These are phyloP conservation scores for Fabrea salina DNA, from an alignment of 169 alveolate genomes.

Conservation along the genomic window DNA sequence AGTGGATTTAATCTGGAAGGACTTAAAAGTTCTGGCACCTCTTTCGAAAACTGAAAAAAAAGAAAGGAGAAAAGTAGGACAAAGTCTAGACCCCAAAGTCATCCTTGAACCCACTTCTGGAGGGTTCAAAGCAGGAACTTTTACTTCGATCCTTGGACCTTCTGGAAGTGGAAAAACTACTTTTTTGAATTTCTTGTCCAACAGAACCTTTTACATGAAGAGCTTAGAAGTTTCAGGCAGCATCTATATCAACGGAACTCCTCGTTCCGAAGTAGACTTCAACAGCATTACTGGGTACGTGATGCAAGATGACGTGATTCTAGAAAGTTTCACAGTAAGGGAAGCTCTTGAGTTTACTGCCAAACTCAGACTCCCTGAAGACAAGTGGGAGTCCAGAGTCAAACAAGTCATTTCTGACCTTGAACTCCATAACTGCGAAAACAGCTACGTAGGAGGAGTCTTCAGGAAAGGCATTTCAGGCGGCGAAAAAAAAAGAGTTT, in stretches of 20 bases:
- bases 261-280: background rate
- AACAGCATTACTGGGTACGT: background rate
- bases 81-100: background rate
- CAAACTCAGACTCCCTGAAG: conserved; percentile 35
- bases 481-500: conserved; percentile 78
- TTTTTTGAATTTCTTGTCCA: conserved; percentile 82
- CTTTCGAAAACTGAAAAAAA: conserved; percentile 15
- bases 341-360: conserved; percentile 72
- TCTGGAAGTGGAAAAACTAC: conserved; percentile 94
- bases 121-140: conserved; percentile 28
- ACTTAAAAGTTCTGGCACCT: background rate
- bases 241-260: conserved; percentile 42
- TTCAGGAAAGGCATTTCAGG: conserved; percentile 77
- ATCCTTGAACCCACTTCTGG: conserved; percentile 32
- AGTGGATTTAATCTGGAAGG: conserved; percentile 14
- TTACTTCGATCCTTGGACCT: conserved; percentile 71
- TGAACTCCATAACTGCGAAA: background rate
- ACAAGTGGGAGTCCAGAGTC: background rate
- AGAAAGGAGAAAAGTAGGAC: background rate
- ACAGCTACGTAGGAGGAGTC: background rate
- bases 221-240: conserved; percentile 47
- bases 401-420: background rate
- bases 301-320: conserved; percentile 66
- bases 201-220: conserved; percentile 44
- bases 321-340: conserved; percentile 58